These are phyloP conservation scores for Aspergillaceae sp. DNA, from an alignment of 2,329 filamentous ascomycete species.

Conservation along the genomic window DNA sequence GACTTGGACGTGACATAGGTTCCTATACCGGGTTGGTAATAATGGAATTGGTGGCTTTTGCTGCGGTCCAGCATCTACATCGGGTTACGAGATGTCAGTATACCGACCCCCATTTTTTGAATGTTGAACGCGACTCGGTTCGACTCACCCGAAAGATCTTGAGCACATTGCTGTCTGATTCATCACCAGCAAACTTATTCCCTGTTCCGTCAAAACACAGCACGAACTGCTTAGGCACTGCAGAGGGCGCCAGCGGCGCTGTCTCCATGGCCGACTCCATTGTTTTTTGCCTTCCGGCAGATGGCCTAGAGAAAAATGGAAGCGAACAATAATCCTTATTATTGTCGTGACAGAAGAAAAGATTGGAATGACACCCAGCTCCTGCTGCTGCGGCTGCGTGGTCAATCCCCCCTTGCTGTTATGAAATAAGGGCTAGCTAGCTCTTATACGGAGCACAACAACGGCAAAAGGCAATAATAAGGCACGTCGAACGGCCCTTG, in stretches of 20 bases:
- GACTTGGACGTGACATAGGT: constrained; percentile 1
- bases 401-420: no score
- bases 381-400: no score
- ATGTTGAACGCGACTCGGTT: background rate
- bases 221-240: constrained; percentile 30
- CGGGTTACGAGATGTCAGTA: background rate
- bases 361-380: background rate
- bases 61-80: constrained; percentile 4
- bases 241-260: constrained; percentile 12
- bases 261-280: constrained; percentile 4
- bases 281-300: background rate
- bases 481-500: background rate
- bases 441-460: background rate
- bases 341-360: background rate
- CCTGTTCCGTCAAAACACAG: constrained; percentile 39
- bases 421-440: background rate
- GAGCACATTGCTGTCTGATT: constrained; percentile 40
- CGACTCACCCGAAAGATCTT: constrained; percentile 37
- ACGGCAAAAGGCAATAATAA: background rate
- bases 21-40: constrained; percentile 3
- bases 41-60: constrained; percentile 3
- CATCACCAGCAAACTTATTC: constrained; percentile 36
- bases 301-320: background rate
- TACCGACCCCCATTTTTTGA: background rate
- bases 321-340: no score